Base-by-base conservation (phyloP, 805 yeast genomes). In the Tanozyma kutaoensis region DNA sequence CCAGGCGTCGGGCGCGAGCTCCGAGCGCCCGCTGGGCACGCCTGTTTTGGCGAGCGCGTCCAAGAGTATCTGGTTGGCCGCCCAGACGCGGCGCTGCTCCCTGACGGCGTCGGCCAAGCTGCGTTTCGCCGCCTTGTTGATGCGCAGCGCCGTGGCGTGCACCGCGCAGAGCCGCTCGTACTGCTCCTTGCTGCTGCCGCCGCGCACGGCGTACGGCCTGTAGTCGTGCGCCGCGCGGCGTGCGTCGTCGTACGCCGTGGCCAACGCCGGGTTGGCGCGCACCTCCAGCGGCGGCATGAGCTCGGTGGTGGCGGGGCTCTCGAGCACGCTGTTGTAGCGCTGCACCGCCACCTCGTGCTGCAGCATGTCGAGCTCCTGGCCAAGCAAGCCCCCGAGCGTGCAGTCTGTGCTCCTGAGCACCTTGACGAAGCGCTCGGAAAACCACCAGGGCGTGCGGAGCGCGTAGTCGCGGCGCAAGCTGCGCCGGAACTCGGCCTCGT, bases 401-500 rank as follows among this genome's bases (percentile, higher is more conserved):
- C 28, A 32, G 12, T 25, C 28, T 7, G 34, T 37, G 12, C 36
- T 44, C 15, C 32, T 37, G 20, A 58, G 26, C 11, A 43, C 38
- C 20, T 46, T 42, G 6, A 50, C 33, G 32, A 55, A 54, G 14
- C 38, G 32, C 26, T 47, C 37, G 12, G 46, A 36, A 31, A 45
- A 58, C 66, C 66, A 60, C 65, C 65, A 60, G 9, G 66, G 65
- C 24, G 36, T 43, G 18, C 52, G 45, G 28, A 50, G 43, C 25
- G 48, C 49, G 31, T 52, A 50, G 33, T 56, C 60, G 14, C 40
- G 36, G 25, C 54, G 51, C 24, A 56, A 38, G 20, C 51, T 26
- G n/a, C 34, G 35, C 16, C 47, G 29, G 33, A 48, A 54, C 15
- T 45, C 47, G 8, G 36, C 37, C 29, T 54, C 62, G 16, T 34